Evolutionary conservation across 1,139 yeast species (phyloP).

Genomic region (Kluyveromyces marxianus): DNA sequence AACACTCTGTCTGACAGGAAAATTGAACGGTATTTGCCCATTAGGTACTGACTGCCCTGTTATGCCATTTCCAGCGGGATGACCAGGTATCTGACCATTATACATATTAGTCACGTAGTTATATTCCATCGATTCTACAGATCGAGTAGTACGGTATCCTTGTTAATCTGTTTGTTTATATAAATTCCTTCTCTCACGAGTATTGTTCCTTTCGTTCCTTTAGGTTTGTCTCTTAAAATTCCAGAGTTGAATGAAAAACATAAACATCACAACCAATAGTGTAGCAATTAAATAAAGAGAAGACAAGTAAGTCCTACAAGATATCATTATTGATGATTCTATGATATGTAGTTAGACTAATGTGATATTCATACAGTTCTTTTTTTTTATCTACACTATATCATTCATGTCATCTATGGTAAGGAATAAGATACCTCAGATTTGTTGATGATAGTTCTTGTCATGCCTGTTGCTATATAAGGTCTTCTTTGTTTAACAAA

Average conservation of each 20-base stretch:
- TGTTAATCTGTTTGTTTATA: neutral
- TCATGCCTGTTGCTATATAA: slow-evolving; percentile 21
- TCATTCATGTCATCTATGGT: neutral
- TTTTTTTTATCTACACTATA: no score
- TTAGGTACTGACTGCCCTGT: neutral
- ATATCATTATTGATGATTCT: no score
- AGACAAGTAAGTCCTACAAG: no score
- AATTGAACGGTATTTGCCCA: slow-evolving; percentile 2
- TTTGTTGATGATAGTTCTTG: slow-evolving; percentile 17
- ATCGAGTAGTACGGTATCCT: neutral
- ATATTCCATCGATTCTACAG: slow-evolving; percentile 2
- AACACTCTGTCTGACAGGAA: neutral
- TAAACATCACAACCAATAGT: no score
- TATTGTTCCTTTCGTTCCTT: no score
- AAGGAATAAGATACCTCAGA: neutral
- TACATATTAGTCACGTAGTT: slow-evolving; percentile 4
- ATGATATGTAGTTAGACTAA: no score
- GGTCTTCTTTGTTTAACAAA: slow-evolving; percentile 32
- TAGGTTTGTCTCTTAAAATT: no score
- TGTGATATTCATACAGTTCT: neutral
- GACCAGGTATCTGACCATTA: slow-evolving; percentile 3
- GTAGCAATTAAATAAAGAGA: no score
- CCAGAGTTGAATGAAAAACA: no score
- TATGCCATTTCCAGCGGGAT: neutral
- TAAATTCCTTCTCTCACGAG: no score